These are phyloP conservation scores for Aspergillus amoenus DNA, from an alignment of 2,329 filamentous ascomycete species.

Conservation along the genomic window DNA sequence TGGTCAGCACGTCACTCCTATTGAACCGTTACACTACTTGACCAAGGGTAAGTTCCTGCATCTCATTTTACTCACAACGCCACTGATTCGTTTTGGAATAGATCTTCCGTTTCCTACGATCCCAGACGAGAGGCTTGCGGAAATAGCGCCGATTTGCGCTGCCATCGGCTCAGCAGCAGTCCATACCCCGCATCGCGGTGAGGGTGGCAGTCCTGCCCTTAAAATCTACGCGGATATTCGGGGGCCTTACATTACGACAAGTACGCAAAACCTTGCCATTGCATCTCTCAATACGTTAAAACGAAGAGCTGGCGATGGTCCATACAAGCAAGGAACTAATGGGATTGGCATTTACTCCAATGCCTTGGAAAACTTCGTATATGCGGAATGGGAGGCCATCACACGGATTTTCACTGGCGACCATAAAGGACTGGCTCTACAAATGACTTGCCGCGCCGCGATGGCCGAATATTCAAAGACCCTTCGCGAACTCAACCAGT, in stretches of 20 bases:
- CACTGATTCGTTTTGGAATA: slow-evolving; percentile 38
- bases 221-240: slow-evolving; percentile 83
- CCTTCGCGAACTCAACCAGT: slow-evolving; percentile 80
- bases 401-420: slow-evolving; percentile 81
- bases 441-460: slow-evolving; percentile 73
- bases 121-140: slow-evolving; percentile 71
- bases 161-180: slow-evolving; percentile 66
- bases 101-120: slow-evolving; percentile 76
- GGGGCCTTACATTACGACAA: slow-evolving; percentile 79
- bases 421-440: slow-evolving; percentile 78
- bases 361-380: slow-evolving; percentile 81
- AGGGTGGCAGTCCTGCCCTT: slow-evolving; percentile 68
- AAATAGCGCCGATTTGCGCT: slow-evolving; percentile 74
- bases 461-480: slow-evolving; percentile 83
- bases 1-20: slow-evolving; percentile 71
- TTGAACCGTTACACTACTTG: slow-evolving; percentile 89
- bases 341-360: slow-evolving; percentile 87
- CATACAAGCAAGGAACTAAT: slow-evolving; percentile 86
- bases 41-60: slow-evolving; percentile 66
- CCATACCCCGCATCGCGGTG: slow-evolving; percentile 49
- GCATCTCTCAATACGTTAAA: slow-evolving; percentile 82
- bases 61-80: no score
- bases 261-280: slow-evolving; percentile 80
- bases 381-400: slow-evolving; percentile 88
- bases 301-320: slow-evolving; percentile 71